Evolutionary conservation across 75 land plant genomes (phyloP), one percentile per base, ranked within the genome.

Genomic region (Isoetes taiwanensis): DNA sequence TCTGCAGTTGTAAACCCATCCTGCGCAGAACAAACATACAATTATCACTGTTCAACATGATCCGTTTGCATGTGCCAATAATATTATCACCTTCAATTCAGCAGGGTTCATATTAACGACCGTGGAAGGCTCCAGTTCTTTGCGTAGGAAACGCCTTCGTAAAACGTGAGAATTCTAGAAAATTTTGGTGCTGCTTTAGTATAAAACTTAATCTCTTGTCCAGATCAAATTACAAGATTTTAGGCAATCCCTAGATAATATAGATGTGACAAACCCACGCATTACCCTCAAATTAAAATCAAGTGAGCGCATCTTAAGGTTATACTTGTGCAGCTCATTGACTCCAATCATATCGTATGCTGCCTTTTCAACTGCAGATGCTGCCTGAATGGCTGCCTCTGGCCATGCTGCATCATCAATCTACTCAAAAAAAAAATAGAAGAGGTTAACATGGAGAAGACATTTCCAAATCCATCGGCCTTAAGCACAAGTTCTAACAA

Each of bases 1-100:
- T 93, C 98, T 14, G 84, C 90, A 23, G 80, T 75, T 28, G 90
- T 93, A 42, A 84, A 56, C 10, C 97, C 97, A 52, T 82, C 95
- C 97, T 91, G 72, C 19, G 58, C 57, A 55, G 12, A 53, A 55
- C 3, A 10, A 2, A 12, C 11, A 16, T 10, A 4, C 6, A 32
- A 19, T 19, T 3, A 41, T 19, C 57, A 40, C n/a, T 55, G 41
- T 1, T 2, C 29, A 24, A 46, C 5, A 0, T 28, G 32, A 23
- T 32, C 28, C 12, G 16, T 57, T 3, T 3, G 12, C 14, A 1
- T 31, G 14, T 28, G 52, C 1, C 1, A 34, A 28, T 2, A 40
- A 2, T 50, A 28, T 16, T 40, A 65, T 29, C 39, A 84, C 99
- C 96, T 88, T 88, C 30, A 94, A 57, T 61, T 94, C 99, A 62